Percentiles rank a stretch among this genome's conserved stretches.
phyloP scores from a whole-genome alignment of 495 filamentous ascomycete species.

The Zalerion maritima region DNA sequence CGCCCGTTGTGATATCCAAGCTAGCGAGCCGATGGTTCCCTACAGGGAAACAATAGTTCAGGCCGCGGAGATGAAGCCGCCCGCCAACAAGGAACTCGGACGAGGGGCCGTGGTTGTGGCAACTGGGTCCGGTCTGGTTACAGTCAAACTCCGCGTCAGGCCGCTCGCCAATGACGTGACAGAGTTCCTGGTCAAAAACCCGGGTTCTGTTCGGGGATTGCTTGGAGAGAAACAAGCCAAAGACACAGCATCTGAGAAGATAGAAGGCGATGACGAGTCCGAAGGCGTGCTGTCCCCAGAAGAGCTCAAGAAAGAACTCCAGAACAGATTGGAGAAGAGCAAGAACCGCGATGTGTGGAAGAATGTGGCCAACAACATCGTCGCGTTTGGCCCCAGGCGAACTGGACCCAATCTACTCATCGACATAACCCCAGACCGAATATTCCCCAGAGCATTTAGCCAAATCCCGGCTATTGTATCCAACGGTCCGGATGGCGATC shows the following conservation, averaged over 20 bases:
- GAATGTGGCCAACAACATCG: conserved; percentile 63
- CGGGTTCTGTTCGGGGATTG: conserved; percentile 59
- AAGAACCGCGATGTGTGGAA: conserved; percentile 66
- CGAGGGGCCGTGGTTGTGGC: conserved; percentile 60
- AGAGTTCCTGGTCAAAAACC: conserved; percentile 70
- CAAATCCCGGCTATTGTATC: conserved; percentile 21
- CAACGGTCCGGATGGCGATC: conserved; percentile 20
- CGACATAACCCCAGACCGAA: conserved; percentile 58
- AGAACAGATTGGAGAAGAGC: conserved; percentile 44
- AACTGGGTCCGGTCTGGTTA: conserved; percentile 75
- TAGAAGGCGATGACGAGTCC: conserved; percentile 35
- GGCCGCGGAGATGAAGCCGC: conserved; percentile 78
- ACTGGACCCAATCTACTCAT: conserved; percentile 82
- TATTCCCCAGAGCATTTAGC: conserved; percentile 58
- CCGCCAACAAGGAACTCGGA: conserved; percentile 75
- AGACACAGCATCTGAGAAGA: conserved; percentile 18
- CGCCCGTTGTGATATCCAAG: conserved; percentile 88
- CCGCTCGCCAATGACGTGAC: conserved; percentile 70
- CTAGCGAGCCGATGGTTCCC: conserved; percentile 84
- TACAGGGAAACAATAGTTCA: conserved; percentile 86
- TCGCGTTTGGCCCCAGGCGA: conserved; percentile 75
- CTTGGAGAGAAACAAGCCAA: conserved; percentile 50
- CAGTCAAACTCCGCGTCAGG: conserved; percentile 59
- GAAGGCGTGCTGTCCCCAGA: conserved; percentile 46
- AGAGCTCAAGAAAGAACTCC: conserved; percentile 63